phyloP scores from a whole-genome alignment of 202 grass and related monocot genomes.

The Sporobolus alterniflorus region DNA sequence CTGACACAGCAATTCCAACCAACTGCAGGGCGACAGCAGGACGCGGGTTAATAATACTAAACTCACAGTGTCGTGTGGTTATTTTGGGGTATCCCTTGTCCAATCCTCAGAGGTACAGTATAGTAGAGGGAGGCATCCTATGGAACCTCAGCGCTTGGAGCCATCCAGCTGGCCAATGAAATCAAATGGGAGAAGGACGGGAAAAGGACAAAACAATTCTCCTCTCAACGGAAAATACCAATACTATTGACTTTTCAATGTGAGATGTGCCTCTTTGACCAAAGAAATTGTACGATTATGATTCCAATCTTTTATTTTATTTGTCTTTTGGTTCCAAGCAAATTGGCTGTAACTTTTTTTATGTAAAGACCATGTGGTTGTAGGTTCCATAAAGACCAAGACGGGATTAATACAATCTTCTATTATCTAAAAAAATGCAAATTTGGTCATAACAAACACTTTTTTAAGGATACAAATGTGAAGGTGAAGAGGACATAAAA shows the following conservation, averaged over 20 bases:
- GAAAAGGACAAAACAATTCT: constrained; percentile 2
- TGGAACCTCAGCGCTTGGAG: constrained; percentile 35
- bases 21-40: constrained; percentile 39
- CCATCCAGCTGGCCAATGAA: constrained; percentile 48
- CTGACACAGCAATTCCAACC: constrained; percentile 38
- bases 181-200: constrained; percentile 16
- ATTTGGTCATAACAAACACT: not conserved
- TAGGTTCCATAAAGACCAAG: too few species aligned
- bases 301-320: not conserved
- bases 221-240: not conserved
- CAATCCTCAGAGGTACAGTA: not conserved
- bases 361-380: too few species aligned
- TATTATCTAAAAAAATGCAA: too few species aligned
- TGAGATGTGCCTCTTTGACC: constrained; percentile 1
- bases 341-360: too few species aligned
- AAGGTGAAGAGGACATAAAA: not conserved
- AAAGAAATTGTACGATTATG: not conserved
- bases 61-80: constrained; percentile 34
- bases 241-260: not conserved
- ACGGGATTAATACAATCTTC: too few species aligned
- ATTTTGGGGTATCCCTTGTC: constrained; percentile 52
- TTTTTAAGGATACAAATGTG: not conserved
- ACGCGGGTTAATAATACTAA: constrained; percentile 37
- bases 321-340: not conserved
- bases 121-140: constrained; percentile 35